A percentile compares a stretch with the other conserved stretches of the same genome.
Conservation (phyloP, 345 rosid species). For the Orychophragmus violaceus region DNA sequence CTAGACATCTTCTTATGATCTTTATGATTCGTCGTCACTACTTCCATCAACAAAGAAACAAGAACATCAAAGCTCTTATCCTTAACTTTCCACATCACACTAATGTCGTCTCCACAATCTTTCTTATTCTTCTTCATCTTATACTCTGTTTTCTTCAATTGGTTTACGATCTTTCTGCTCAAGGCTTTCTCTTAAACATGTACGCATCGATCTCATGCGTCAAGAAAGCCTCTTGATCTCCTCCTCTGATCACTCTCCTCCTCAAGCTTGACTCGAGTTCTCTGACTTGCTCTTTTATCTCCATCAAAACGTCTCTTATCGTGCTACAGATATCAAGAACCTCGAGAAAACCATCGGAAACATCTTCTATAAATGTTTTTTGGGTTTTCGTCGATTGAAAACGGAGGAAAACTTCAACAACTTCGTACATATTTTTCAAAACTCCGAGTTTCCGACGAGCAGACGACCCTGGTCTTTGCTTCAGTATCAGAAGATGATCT, state of each 20-base stretch:
- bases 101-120: not conserved
- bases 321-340: constrained; percentile 38
- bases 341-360: constrained; percentile 39
- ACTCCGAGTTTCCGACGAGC: constrained; percentile 19
- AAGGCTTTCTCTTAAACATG: constrained; percentile 26
- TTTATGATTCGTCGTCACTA: not conserved
- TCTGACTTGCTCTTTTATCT: constrained; percentile 27
- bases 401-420: constrained; percentile 11
- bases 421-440: constrained; percentile 32
- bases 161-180: constrained; percentile 15
- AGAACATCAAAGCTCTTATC: constrained; percentile 23
- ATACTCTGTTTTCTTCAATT: constrained; percentile 26
- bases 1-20: not conserved
- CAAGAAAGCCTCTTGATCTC: constrained; percentile 4
- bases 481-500: constrained; percentile 28
- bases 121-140: not conserved
- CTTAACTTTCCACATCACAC: constrained; percentile 31
- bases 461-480: constrained; percentile 19
- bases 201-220: constrained; percentile 23
- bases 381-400: constrained; percentile 21
- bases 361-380: constrained; percentile 31
- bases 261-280: constrained; percentile 33
- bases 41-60: constrained; percentile 23
- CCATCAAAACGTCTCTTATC: constrained; percentile 33
- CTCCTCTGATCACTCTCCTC: constrained; percentile 25